Base-by-base conservation (phyloP, 2,329 filamentous ascomycete genomes). In the Catunica adiposa region DNA sequence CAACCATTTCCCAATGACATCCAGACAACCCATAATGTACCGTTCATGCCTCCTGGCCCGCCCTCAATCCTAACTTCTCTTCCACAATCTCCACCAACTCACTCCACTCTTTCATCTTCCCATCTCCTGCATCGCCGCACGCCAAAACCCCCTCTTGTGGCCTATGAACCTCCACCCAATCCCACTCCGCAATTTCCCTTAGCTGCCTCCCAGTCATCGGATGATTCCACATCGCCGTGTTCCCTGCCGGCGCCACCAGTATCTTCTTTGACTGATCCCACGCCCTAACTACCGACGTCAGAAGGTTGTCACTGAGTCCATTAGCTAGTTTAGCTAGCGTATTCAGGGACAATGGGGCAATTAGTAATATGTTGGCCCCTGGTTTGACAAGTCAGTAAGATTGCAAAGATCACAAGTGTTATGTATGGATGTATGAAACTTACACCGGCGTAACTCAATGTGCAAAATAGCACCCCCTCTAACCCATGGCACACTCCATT, bases 221-320 rank as follows among this genome's bases (percentile, higher is more conserved):
- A 65, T 96, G 88, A 56, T 75, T 73, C 84, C 86, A 94, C 89
- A 95, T 95, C 3, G 83, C 81, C 23, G 80, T 88, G 66, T 96
- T 95, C 87, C 95, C 94, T 29, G 84, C 82, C 1, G 83, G 82
- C 1, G 85, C 85, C 0, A 90, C 84, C 1, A 92, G 63, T 37
- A 94, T 87, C 60, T 73, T 77, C 66, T 83, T 83, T n/a, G 74
- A 74, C 0, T 81, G 82, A 67, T 97, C 90, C 92, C 90, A 98
- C 0, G 90, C 90, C 20, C 90, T 74, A 38, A 92, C 75, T 0
- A 92, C 83, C 51, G 71, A 75, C 14, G 80, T 83, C 3, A 96
- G 66, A 5, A 97, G 71, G 57, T 84, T 83, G 63, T 95, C 88
- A 46, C 80, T 82, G 60, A 94, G 74, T 0, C 92, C 92, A 23